Conservation (phyloP, 208 protist genomes). For the Phytomonas francai region DNA sequence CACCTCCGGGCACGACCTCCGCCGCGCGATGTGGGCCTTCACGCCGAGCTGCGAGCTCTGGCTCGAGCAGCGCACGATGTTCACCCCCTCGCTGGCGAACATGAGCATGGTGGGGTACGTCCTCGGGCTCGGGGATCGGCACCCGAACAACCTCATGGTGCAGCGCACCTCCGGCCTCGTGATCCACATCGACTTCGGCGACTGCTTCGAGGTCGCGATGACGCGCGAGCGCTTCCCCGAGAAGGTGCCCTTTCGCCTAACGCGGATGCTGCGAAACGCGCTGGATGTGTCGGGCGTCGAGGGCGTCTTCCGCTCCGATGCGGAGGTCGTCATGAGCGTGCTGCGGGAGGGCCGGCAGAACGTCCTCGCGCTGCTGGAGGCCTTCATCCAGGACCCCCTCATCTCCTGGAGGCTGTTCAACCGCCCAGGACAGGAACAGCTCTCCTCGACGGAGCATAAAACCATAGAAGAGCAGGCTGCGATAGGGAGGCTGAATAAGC, state of each 20-base stretch:
- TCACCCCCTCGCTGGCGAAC: constrained; percentile 96
- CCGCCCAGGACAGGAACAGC: constrained; percentile 54
- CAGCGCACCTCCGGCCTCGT: constrained; percentile 94
- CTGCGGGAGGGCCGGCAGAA: constrained; percentile 96
- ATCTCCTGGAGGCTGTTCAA: constrained; percentile 98
- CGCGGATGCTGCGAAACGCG: constrained; percentile 98
- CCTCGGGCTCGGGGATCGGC: constrained; percentile 98
- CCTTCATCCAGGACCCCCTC: constrained; percentile 99
- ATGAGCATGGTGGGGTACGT: constrained; percentile 99
- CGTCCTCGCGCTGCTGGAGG: constrained; percentile 98
- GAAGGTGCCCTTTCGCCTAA: constrained; percentile 99
- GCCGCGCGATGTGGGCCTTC: constrained; percentile 95
- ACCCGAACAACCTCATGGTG: constrained; percentile 99
- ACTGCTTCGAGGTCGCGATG: constrained; percentile 99
- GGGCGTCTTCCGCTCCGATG: constrained; percentile 95
- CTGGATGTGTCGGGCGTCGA: constrained; percentile 99
- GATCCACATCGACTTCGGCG: constrained; percentile 99
- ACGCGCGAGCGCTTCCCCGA: constrained; percentile 98
- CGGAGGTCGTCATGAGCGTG: constrained; percentile 96
- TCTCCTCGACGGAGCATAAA: constrained; percentile 59
- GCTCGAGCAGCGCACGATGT: constrained; percentile 97
- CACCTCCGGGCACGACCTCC: constrained; percentile 95
- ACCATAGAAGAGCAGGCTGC: constrained; percentile 63
- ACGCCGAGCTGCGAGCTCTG: constrained; percentile 95
- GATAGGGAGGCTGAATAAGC: background rate